Evolutionary conservation across 75 land plant genomes (phyloP), one percentile per base, ranked within the genome.

Genomic region (Sequoia sempervirens): DNA sequence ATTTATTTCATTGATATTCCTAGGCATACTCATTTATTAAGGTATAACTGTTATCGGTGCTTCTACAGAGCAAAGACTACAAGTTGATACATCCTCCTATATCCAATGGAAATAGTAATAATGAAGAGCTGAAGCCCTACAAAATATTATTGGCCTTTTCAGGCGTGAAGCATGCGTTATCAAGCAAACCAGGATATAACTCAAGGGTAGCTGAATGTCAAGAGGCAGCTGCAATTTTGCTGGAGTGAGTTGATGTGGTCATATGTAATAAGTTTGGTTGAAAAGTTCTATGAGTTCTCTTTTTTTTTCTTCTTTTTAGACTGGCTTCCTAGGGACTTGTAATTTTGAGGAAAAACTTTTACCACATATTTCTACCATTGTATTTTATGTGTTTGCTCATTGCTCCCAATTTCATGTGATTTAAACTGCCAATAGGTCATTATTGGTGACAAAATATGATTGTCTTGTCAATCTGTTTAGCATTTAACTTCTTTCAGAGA

Each of bases 141-240:
- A 94, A 97, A 82, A 90, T 97, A 83, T 86, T 97, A 68, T 80
- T 97, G 82, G 99, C 98, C 52, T 96, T 96, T 87, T 97, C 99
- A 69, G 99, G 99, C 28, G 82, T 97, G 56, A 93, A 89, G 87
- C 95, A 92, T 82, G 86, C 91, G 53, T 88, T 97, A 84, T 81
- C 93, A 83, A 88, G 83, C 83, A 94, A 92, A 79, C 89, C 94
- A 76, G 96, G 97, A 23, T 97, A 96, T 83, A 97, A 97, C 85
- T 54, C 53, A 32, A 89, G 99, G 75, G 99, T 97, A 79, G 46
- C 93, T 32, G 99, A 97, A 66, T 97, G 99, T 81, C 87, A 88
- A 87, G 92, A 92, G 78, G 99, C 99, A 80, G 99, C 99, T 45
- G 87, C 45, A 66, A 64, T 90, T 80, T 91, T 97, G 83, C 89